Conservation (phyloP, 2,329 filamentous ascomycete species). For the Simplicillium sp. region DNA sequence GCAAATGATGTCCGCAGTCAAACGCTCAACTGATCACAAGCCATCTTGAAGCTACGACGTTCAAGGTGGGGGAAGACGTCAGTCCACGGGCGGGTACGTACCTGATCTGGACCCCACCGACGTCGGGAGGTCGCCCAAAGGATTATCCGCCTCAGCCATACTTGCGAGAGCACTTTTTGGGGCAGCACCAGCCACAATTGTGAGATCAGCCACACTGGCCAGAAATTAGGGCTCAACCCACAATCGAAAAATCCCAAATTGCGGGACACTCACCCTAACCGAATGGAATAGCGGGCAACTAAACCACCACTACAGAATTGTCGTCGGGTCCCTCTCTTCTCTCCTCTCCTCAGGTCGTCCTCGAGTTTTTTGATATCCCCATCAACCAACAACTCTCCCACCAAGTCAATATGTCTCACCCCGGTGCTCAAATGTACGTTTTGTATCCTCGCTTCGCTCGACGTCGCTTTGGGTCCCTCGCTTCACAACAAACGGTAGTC, state of each 20-base stretch:
- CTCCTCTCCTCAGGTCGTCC: slow-evolving; percentile 2
- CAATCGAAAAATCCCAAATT: slow-evolving; percentile 11
- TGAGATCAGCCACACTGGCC: neutral
- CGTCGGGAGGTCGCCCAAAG: neutral
- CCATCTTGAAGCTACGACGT: too few species aligned
- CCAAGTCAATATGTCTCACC: slow-evolving; percentile 47
- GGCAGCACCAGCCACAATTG: neutral
- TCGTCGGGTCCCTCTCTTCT: slow-evolving; percentile 1
- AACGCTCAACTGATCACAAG: too few species aligned
- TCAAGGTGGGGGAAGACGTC: slow-evolving; percentile 6
- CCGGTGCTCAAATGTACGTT: slow-evolving; percentile 54
- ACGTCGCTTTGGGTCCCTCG: neutral
- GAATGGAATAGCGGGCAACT: neutral
- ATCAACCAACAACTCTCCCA: slow-evolving; percentile 10
- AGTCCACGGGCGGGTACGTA: slow-evolving; percentile 3
- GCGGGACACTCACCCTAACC: slow-evolving; percentile 1
- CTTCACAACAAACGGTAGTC: neutral
- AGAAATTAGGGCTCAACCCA: slow-evolving; percentile 20
- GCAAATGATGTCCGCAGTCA: too few species aligned
- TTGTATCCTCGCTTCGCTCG: slow-evolving; percentile 4
- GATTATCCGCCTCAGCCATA: neutral
- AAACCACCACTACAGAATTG: slow-evolving; percentile 3
- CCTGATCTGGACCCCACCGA: neutral
- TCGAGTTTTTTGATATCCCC: neutral
- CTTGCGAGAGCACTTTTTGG: neutral